A percentile compares a stretch with the other conserved stretches of the same genome.
Evolutionary conservation across 1,284 basidiomycete species (phyloP).

Genomic region (Sporisorium reilianum): DNA sequence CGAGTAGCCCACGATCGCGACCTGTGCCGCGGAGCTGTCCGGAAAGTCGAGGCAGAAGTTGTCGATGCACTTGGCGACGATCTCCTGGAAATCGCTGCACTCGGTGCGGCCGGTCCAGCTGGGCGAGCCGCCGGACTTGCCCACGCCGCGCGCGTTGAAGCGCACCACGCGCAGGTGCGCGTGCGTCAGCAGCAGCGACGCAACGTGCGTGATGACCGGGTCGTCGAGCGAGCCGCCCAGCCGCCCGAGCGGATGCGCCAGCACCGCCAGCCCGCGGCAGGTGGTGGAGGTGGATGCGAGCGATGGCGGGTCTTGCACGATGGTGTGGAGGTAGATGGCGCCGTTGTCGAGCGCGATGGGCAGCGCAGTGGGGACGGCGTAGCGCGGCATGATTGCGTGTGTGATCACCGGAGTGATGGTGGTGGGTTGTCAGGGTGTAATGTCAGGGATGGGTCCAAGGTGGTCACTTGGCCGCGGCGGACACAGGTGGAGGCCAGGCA

Average conservation of each 20-base stretch:
- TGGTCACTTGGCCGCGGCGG: too few species aligned
- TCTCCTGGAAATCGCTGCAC: conserved; percentile 46
- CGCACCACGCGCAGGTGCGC: conserved; percentile 35
- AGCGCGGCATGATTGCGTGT: conserved; percentile 28
- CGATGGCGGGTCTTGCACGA: conserved; percentile 35
- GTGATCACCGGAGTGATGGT: neutral
- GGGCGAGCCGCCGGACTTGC: conserved; percentile 33
- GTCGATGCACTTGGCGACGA: conserved; percentile 32
- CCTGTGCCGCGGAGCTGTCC: conserved; percentile 7
- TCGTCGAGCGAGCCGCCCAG: conserved; percentile 52
- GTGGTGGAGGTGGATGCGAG: conserved; percentile 11
- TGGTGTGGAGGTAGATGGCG: conserved; percentile 34
- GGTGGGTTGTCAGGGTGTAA: conserved; percentile 7
- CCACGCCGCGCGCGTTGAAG: conserved; percentile 55
- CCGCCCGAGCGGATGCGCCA: conserved; percentile 44
- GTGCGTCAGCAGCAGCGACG: conserved; percentile 24
- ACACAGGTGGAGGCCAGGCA: too few species aligned
- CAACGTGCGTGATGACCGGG: conserved; percentile 39
- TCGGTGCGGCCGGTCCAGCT: conserved; percentile 52
- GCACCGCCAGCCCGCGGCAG: conserved; percentile 35
- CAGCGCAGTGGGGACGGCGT: conserved; percentile 25
- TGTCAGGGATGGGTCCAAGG: neutral
- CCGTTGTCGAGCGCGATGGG: conserved; percentile 36
- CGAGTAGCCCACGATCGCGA: conserved; percentile 43
- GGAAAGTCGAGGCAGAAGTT: conserved; percentile 40